Conservation (phyloP, 2,329 filamentous ascomycete species). For the Colletotrichum sp. region DNA sequence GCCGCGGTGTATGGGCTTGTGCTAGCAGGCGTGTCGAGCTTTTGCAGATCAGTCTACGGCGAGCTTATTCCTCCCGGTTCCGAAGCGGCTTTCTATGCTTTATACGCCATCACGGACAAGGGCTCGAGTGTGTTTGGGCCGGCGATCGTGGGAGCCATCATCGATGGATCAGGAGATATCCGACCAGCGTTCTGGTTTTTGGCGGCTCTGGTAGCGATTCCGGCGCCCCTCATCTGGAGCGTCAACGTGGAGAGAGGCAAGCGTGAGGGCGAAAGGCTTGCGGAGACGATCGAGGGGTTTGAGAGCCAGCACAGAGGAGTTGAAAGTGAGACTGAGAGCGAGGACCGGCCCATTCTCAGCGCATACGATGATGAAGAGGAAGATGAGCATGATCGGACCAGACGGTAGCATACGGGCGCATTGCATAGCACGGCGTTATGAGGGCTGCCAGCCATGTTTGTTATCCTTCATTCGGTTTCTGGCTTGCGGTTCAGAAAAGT, state of each 20-base stretch:
- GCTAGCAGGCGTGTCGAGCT: slow-evolving; percentile 88
- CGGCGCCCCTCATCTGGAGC: slow-evolving; percentile 82
- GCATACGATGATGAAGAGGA: slow-evolving; percentile 38
- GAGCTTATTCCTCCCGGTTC: slow-evolving; percentile 93
- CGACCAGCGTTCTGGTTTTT: slow-evolving; percentile 92
- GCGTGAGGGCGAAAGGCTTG: slow-evolving; percentile 68
- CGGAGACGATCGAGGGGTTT: slow-evolving; percentile 62
- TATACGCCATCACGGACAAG: slow-evolving; percentile 98
- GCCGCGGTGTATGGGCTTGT: slow-evolving; percentile 93
- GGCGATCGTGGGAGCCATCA: slow-evolving; percentile 90
- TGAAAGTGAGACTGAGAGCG: slow-evolving; percentile 30
- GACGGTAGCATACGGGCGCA: not conserved
- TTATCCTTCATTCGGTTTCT: not conserved
- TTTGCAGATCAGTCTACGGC: slow-evolving; percentile 90
- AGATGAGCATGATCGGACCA: slow-evolving; percentile 1
- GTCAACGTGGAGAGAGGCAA: slow-evolving; percentile 85
- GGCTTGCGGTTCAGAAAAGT: not conserved
- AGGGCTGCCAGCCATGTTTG: slow-evolving; percentile 5
- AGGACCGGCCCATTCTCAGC: slow-evolving; percentile 37
- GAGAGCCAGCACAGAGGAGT: slow-evolving; percentile 24
- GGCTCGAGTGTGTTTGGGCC: slow-evolving; percentile 93
- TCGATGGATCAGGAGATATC: slow-evolving; percentile 81
- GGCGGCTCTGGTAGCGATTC: slow-evolving; percentile 80
- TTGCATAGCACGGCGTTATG: slow-evolving; percentile 29
- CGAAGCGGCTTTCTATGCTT: slow-evolving; percentile 93